Base-by-base conservation (phyloP, 495 filamentous ascomycete species). In the Penicillium alfredii region DNA sequence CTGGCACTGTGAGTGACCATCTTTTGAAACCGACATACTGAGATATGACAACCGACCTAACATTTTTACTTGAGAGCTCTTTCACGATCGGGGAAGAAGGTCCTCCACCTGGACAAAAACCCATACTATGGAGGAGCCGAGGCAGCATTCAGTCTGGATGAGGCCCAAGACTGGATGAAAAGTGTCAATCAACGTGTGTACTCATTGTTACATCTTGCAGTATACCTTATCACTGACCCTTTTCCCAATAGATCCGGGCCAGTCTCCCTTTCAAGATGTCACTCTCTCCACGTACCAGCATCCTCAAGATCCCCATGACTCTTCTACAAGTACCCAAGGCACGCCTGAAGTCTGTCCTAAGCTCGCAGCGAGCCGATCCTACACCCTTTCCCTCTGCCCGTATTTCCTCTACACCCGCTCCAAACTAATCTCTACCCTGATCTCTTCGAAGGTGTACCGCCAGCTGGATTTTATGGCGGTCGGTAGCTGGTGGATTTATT, bases 401-500 rank as follows among this genome's bases (percentile, higher is more conserved):
- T 82, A 94, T 37, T 63, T 96, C 21, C 81, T 97, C 16, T 93
- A 96, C 56, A 76, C 85, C 28, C 81, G 80, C 28, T 92, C 87
- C 11, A 66, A 74, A 44, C 69, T 96, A 13, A 66, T 97, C 2
- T 71, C 77, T 4, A 71, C 79, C 40, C 73, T 98, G 23, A 80
- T 97, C 24, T 86, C 88, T 3, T 95, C 90, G 1, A 82, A 83
- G 43, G 81, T 93, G 35, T 85, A 93, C 44, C 76, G 77, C 20
- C 86, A 94, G 59, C 73, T 98, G 40, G 89, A 95, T 45, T 98
- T 96, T 58, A 78, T 89, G 42, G 88, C 92, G 4, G 83, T 97
- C 5, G 93, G 93, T 19, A 90, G 84, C 39, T 97, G 88, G 84
- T 97, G 82, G 77, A 78, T 94, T 22, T 81, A 82, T 21, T 56